Evolutionary conservation across 2,329 filamentous ascomycete genomes (phyloP).

Genomic region (Hymenoscyphus repandus): DNA sequence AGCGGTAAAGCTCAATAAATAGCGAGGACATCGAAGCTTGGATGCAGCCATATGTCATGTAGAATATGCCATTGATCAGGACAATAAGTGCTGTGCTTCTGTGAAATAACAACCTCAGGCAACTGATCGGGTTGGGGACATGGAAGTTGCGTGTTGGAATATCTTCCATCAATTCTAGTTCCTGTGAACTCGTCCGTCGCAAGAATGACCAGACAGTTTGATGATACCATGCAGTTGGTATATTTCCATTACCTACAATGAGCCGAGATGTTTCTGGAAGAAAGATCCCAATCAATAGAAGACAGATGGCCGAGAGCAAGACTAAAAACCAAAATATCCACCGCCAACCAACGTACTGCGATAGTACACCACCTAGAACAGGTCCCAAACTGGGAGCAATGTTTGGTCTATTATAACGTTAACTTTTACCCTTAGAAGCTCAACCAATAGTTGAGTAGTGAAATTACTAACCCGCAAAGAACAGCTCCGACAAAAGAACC

Average conservation of each 20-base stretch:
- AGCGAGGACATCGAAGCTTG: constrained; percentile 41
- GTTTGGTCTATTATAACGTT: background rate
- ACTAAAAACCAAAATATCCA: constrained; percentile 48
- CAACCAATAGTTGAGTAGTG: background rate
- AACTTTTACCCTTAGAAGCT: background rate
- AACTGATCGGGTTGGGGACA: constrained; percentile 35
- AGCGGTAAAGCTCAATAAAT: constrained; percentile 40
- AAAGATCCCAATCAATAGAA: constrained; percentile 44
- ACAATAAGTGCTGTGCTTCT: constrained; percentile 35
- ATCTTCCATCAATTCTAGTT: no score
- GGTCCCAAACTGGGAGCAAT: constrained; percentile 28
- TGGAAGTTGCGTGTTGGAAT: background rate
- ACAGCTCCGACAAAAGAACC: constrained; percentile 56
- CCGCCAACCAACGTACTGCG: constrained; percentile 41
- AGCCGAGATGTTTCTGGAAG: constrained; percentile 39
- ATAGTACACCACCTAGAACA: constrained; percentile 45
- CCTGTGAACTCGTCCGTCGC: no score
- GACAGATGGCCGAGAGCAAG: constrained; percentile 35
- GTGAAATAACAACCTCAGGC: constrained; percentile 33
- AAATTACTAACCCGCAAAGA: constrained; percentile 1
- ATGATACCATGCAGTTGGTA: background rate
- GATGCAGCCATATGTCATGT: constrained; percentile 43
- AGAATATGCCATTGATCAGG: constrained; percentile 37
- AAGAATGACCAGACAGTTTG: background rate
- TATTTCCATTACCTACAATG: constrained; percentile 10